Evolutionary conservation across 2,329 filamentous ascomycete genomes (phyloP).

Genomic region (Monosporascus cannonballus): DNA sequence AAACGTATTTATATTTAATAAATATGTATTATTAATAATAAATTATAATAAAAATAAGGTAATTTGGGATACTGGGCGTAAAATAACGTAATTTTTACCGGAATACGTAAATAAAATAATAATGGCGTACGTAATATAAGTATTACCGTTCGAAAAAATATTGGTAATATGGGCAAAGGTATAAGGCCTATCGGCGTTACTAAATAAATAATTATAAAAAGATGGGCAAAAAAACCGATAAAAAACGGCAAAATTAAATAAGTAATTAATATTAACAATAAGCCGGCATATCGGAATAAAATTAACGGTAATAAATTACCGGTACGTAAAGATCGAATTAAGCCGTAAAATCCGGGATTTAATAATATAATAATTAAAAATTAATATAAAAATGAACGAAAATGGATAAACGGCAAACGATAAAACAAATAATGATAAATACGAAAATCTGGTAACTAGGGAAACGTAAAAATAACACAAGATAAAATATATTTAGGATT

Average conservation of each 20-base stretch:
- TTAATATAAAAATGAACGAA: too few relatives aligned
- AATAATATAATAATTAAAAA: too few relatives aligned
- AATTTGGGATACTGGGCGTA: background rate
- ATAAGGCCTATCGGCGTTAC: background rate
- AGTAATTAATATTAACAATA: background rate
- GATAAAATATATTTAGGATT: too few relatives aligned
- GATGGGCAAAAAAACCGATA: background rate
- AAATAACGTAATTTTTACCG: background rate
- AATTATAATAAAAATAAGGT: background rate
- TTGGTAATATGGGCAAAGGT: background rate
- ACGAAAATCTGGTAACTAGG: too few relatives aligned
- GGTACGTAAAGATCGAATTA: background rate
- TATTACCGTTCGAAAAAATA: constrained; percentile 1
- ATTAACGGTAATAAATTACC: background rate
- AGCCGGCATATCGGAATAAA: background rate
- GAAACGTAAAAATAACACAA: too few relatives aligned
- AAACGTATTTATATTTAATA: background rate
- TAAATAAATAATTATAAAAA: background rate
- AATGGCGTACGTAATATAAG: background rate
- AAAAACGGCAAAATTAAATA: background rate
- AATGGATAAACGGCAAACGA: too few relatives aligned
- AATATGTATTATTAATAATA: background rate
- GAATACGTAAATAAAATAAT: background rate
- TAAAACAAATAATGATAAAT: too few relatives aligned
- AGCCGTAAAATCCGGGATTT: too few relatives aligned